Base-by-base conservation (phyloP, 345 rosid species). In the Passiflora organensis region DNA sequence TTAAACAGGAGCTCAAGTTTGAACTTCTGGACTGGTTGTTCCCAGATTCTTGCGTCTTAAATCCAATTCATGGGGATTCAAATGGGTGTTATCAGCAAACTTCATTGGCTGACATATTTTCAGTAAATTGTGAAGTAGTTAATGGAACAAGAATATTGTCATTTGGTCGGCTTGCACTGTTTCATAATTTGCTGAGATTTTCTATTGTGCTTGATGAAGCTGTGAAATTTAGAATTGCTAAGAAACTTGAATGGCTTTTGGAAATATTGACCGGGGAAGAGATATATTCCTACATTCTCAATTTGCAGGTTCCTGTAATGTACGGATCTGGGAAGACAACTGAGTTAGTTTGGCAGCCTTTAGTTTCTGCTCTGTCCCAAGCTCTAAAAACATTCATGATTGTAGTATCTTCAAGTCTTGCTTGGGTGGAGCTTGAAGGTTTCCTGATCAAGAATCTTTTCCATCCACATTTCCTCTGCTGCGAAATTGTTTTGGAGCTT, bases 381-480 rank as follows among this genome's bases (percentile, higher is more conserved):
- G 83, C 87, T 60, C 63, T 93, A 52, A 89, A 93, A 71, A 77
- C 82, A 61, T 75, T 89, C 65, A 77, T 80, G 80, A 59, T 91
- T 51, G 81, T 71, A 46, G 72, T 71, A 36, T 84, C 84, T 54
- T 70, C 89, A 66, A 76, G 78, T 70, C 50, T 53, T 12, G 91
- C 78, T 45, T 84, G 95, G 96, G 75, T 55, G 69, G 91, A 81
- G 46, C 11, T 89, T 34, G 75, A 70, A 52, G 70, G 66, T 69
- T 81, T 86, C 76, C 63, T 93, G 67, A 70, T 86, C 32, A 80
- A 81, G 47, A 93, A 86, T 77, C 72, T 93, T 57, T 78, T 82
- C 68, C 95, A 93, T 71, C 94, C 95, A 45, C 91, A 93, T 70
- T 73, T 72, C 65, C 80, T 86, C 60, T 89, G 99, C 65, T 72